Evolutionary conservation across 306 rosid species (phyloP).

Genomic region (Dryas alaskensis): DNA sequence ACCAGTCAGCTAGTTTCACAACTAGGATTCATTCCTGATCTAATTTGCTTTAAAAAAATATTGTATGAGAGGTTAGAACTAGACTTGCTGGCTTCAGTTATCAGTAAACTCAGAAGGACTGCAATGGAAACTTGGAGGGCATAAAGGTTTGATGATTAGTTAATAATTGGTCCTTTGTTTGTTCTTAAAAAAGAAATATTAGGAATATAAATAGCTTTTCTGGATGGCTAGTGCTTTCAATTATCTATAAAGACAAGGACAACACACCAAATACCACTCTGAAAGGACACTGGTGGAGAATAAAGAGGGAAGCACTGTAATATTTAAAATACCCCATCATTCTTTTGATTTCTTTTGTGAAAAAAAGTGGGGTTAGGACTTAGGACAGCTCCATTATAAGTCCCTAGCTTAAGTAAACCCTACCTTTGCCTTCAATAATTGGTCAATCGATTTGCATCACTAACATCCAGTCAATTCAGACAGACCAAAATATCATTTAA

Average conservation of each 20-base stretch:
- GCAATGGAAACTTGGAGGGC: conserved; percentile 47
- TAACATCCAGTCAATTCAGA: neutral
- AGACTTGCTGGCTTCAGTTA: neutral
- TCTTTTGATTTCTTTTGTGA: conserved; percentile 20
- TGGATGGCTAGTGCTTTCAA: conserved; percentile 55
- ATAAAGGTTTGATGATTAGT: conserved; percentile 34
- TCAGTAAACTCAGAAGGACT: conserved; percentile 7
- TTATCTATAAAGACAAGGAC: conserved; percentile 68
- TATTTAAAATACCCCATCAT: conserved; percentile 31
- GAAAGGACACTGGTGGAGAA: conserved; percentile 64
- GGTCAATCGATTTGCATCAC: conserved; percentile 23
- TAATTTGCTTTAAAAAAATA: no score
- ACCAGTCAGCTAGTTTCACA: no score
- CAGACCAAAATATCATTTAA: neutral
- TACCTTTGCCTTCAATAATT: conserved; percentile 36
- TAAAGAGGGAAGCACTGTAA: conserved; percentile 47
- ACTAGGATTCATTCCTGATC: no score
- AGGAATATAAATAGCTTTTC: conserved; percentile 54
- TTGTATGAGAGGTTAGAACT: neutral
- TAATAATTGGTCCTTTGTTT: conserved; percentile 24
- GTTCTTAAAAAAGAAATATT: conserved; percentile 36
- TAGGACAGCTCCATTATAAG: conserved; percentile 6
- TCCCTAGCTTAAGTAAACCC: conserved; percentile 34
- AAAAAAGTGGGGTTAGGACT: conserved; percentile 44
- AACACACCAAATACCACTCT: conserved; percentile 55